phyloP scores from a whole-genome alignment of 1,284 basidiomycete genomes.

The Cutaneotrichosporon sp. region DNA sequence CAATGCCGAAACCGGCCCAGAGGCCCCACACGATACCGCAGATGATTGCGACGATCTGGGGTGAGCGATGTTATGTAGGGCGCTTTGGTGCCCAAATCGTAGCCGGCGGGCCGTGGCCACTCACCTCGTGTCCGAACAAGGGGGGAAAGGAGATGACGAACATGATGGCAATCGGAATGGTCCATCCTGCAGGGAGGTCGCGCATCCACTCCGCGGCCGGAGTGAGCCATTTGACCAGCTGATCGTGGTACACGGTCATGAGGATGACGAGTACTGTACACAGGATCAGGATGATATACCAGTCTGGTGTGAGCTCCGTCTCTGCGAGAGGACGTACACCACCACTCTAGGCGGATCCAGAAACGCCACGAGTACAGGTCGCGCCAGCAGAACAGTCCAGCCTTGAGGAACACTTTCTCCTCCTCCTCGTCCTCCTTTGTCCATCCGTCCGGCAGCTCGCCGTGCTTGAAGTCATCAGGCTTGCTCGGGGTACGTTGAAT shows the following conservation, averaged over 20 bases:
- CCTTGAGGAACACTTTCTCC: constrained; percentile 48
- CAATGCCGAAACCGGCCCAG: constrained; percentile 50
- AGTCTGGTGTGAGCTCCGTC: constrained; percentile 56
- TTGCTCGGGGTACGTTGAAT: background rate
- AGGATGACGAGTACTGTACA: constrained; percentile 59
- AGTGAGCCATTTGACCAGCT: constrained; percentile 67
- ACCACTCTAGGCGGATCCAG: constrained; percentile 59
- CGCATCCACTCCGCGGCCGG: constrained; percentile 67
- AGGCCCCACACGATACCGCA: constrained; percentile 51
- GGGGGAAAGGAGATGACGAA: constrained; percentile 52
- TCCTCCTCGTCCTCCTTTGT: constrained; percentile 48
- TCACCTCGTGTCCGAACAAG: constrained; percentile 49
- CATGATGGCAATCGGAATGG: constrained; percentile 72
- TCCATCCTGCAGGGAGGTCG: constrained; percentile 64
- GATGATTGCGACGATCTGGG: constrained; percentile 46
- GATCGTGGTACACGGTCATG: constrained; percentile 63
- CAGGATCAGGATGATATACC: constrained; percentile 51
- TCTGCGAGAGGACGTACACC: constrained; percentile 52
- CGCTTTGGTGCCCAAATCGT: background rate
- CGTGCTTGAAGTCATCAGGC: constrained; percentile 11
- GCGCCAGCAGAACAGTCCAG: constrained; percentile 56
- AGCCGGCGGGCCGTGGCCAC: constrained; percentile 4
- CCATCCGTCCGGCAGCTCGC: constrained; percentile 37
- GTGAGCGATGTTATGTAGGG: constrained; percentile 10
- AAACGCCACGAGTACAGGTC: constrained; percentile 55